Conservation (phyloP, 2,329 filamentous ascomycete genomes). For the Aspergillus piperis region DNA sequence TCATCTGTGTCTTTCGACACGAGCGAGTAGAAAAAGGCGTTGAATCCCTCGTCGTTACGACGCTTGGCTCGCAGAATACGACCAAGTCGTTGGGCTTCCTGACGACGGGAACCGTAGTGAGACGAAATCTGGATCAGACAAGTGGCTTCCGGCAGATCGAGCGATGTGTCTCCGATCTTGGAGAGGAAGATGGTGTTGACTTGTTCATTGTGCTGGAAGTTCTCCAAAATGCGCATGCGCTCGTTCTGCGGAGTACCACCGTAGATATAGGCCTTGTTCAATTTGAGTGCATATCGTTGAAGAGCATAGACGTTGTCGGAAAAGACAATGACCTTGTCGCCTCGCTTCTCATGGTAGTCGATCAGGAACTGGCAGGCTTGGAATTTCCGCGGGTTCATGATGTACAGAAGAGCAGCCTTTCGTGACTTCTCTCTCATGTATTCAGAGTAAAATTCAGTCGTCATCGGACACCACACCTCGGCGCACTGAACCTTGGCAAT, state of each 20-base stretch:
- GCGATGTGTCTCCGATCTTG: slow-evolving; percentile 97
- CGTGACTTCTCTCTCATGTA: slow-evolving; percentile 74
- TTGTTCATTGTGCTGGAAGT: slow-evolving; percentile 88
- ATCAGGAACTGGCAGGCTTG: slow-evolving; percentile 98
- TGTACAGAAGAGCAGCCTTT: slow-evolving; percentile 73
- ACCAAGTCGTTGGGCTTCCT: slow-evolving; percentile 91
- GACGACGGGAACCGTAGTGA: slow-evolving; percentile 93
- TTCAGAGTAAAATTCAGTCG: slow-evolving; percentile 94
- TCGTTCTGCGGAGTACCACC: slow-evolving; percentile 84
- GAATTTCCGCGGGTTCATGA: slow-evolving; percentile 97
- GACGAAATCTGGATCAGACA: slow-evolving; percentile 97
- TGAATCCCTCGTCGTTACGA: slow-evolving; percentile 96
- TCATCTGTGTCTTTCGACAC: slow-evolving; percentile 97
- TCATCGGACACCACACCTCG: slow-evolving; percentile 99
- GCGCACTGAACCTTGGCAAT: slow-evolving; percentile 97
- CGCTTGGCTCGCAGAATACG: slow-evolving; percentile 93
- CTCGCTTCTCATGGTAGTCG: slow-evolving; percentile 90
- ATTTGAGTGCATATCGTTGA: slow-evolving; percentile 77
- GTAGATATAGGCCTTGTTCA: slow-evolving; percentile 87
- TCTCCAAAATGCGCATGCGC: slow-evolving; percentile 82
- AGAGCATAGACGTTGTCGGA: slow-evolving; percentile 96
- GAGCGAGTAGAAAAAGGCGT: slow-evolving; percentile 97
- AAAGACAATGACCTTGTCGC: slow-evolving; percentile 98
- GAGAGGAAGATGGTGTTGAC: slow-evolving; percentile 94
- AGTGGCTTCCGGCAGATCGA: slow-evolving; percentile 93